These are phyloP conservation scores for Brassica incana DNA, from an alignment of 345 rosid species.

Conservation along the genomic window DNA sequence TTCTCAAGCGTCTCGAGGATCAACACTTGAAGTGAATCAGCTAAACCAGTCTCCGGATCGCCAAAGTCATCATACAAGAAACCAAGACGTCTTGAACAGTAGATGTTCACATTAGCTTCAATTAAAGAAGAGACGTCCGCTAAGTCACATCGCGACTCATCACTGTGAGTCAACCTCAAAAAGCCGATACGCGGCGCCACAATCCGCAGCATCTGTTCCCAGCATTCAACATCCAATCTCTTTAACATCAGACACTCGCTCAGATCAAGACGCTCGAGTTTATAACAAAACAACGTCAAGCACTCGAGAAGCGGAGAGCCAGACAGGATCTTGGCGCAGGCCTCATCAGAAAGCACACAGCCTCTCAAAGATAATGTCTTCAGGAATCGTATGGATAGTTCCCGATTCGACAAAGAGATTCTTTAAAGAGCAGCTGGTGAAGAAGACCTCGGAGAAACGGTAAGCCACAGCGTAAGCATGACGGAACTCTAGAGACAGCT, in stretches of 20 bases:
- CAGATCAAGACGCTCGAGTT: not conserved
- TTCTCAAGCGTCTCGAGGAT: not conserved
- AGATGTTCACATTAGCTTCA: not conserved
- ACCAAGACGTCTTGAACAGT: not conserved
- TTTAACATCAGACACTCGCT: not conserved
- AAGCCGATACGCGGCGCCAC: slow-evolving; percentile 18
- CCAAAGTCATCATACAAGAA: not conserved
- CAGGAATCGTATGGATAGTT: not conserved
- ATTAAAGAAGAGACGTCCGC: not conserved
- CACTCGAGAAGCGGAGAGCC: slow-evolving; percentile 13
- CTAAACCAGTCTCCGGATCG: not conserved
- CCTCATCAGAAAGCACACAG: not conserved
- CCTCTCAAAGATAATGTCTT: not conserved
- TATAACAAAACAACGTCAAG: not conserved
- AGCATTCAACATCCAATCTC: not conserved
- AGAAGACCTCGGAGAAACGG: not conserved
- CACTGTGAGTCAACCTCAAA: not conserved
- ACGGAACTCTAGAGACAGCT: not conserved
- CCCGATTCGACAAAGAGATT: not conserved
- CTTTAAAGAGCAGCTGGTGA: not conserved
- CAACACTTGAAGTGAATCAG: not conserved
- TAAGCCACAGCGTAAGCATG: not conserved
- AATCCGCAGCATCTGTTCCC: not conserved
- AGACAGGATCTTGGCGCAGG: not conserved
- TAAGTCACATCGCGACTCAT: not conserved